A percentile compares a stretch with the other conserved stretches of the same genome.
phyloP scores from a whole-genome alignment of 495 filamentous ascomycete genomes.

The Pseudoneurospora amorphoporcata region DNA sequence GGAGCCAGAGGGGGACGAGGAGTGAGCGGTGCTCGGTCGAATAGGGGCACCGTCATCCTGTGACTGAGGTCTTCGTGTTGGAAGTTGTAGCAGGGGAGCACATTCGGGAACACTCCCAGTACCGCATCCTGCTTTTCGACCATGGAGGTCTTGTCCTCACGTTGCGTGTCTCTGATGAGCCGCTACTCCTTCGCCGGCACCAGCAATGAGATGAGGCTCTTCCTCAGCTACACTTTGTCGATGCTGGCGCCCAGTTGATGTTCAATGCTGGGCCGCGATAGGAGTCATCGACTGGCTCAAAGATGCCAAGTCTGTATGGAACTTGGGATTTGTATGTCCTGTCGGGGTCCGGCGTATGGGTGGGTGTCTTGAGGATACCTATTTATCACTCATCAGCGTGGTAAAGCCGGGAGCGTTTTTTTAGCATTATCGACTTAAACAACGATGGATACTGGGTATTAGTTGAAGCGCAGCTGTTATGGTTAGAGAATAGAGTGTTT shows the following conservation, averaged over 20 bases:
- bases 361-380: not conserved
- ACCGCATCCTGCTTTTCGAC: not conserved
- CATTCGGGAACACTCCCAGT: not conserved
- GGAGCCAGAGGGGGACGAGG: not conserved
- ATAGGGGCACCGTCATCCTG: not conserved
- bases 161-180: not conserved
- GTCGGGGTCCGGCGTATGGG: not conserved
- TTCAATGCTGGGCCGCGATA: not conserved
- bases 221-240: not conserved
- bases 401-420: not conserved
- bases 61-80: not conserved
- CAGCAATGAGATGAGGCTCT: not conserved
- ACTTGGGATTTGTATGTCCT: not conserved
- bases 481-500: too few relatives aligned
- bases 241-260: not conserved
- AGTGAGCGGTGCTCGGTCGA: not conserved
- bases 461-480: too few relatives aligned
- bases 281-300: not conserved
- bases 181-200: not conserved
- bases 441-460: not conserved
- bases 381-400: not conserved
- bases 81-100: not conserved
- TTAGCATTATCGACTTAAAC: not conserved
- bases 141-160: not conserved
- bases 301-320: not conserved